Conservation (phyloP, 257 asterid genomes). For the Solanum neorickii region DNA sequence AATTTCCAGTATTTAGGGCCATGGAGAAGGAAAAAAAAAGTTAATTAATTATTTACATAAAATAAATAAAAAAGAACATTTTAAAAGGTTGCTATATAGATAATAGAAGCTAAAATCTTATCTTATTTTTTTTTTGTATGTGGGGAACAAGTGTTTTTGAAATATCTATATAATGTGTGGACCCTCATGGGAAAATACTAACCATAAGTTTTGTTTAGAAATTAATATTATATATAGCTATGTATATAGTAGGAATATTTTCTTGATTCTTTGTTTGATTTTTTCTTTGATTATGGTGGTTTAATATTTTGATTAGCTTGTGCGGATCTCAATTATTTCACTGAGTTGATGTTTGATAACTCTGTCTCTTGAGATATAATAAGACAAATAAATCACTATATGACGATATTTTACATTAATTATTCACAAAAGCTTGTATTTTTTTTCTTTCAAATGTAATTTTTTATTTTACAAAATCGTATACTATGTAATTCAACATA, state of each 20-base stretch:
- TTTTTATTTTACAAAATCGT: neutral
- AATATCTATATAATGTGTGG: neutral
- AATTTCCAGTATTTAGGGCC: slow-evolving; percentile 23
- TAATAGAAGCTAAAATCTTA: neutral
- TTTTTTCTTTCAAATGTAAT: neutral
- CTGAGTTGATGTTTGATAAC: neutral
- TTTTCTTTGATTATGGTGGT: neutral
- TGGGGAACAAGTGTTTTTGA: neutral
- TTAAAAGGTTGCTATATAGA: neutral
- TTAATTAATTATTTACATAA: neutral
- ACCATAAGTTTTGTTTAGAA: neutral
- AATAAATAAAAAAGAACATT: neutral
- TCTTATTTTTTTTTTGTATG: neutral
- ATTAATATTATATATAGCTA: neutral
- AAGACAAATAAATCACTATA: neutral
- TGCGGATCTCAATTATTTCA: neutral
- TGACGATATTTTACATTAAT: neutral
- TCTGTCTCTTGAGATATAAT: neutral
- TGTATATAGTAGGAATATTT: neutral
- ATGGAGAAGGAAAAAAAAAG: slow-evolving; percentile 1
- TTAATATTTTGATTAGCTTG: neutral
- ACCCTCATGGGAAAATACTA: neutral
- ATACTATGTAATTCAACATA: neutral
- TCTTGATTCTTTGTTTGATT: neutral
- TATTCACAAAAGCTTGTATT: neutral